Conservation (phyloP, 169 alveolate species). For the Nephromyces sp. region DNA sequence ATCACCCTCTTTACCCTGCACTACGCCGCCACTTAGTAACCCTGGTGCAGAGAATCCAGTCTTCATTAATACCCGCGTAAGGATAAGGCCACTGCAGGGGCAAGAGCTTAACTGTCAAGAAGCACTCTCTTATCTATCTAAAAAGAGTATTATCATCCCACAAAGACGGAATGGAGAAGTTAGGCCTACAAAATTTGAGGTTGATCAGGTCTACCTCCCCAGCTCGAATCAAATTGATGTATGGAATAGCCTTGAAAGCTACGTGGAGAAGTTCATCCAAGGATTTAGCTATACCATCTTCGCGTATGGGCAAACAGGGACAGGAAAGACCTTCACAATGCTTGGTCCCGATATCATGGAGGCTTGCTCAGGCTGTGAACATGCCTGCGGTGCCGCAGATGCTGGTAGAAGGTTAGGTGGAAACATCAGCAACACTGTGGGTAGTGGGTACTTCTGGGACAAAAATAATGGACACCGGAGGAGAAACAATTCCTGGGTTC, state of each 20-base stretch:
- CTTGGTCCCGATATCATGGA: too few relatives aligned
- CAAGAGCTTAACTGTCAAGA: background rate
- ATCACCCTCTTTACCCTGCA: too few relatives aligned
- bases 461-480: too few relatives aligned
- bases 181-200: conserved; percentile 37
- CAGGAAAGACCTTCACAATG: conserved; percentile 23
- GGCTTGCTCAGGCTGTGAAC: too few relatives aligned
- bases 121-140: background rate
- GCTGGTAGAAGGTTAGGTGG: too few relatives aligned
- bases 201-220: conserved; percentile 42
- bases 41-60: too few relatives aligned
- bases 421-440: too few relatives aligned
- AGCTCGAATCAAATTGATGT: conserved; percentile 36
- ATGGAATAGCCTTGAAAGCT: conserved; percentile 42
- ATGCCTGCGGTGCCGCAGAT: too few relatives aligned
- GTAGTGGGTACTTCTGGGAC: too few relatives aligned
- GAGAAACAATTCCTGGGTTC: background rate
- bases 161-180: conserved; percentile 20
- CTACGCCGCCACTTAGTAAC: too few relatives aligned
- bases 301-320: conserved; percentile 33
- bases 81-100: conserved; percentile 27
- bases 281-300: conserved; percentile 60
- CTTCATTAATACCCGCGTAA: conserved; percentile 22
- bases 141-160: conserved; percentile 5
- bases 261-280: conserved; percentile 39